A percentile compares a stretch with the other conserved stretches of the same genome.
Conservation (phyloP, 192 early-diverging fungal genomes). For the Coemansia sp. region DNA sequence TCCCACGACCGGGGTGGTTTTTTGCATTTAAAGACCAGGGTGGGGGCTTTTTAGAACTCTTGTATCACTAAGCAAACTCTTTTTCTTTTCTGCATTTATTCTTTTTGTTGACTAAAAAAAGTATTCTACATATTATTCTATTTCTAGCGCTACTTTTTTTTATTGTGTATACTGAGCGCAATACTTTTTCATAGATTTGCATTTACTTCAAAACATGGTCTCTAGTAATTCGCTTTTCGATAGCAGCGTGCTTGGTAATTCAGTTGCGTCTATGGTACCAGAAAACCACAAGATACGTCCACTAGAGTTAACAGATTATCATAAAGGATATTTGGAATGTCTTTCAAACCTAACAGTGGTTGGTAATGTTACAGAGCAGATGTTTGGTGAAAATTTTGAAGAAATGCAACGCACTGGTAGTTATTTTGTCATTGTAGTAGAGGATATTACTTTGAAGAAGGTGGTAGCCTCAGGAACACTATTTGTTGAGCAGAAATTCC, state of each 20-base stretch:
- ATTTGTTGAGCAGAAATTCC: slow-evolving; percentile 88
- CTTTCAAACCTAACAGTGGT: slow-evolving; percentile 77
- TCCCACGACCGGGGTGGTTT: background rate
- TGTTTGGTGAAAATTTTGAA: slow-evolving; percentile 76
- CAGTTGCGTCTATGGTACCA: slow-evolving; percentile 61
- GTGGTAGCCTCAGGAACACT: slow-evolving; percentile 87
- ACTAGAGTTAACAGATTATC: slow-evolving; percentile 72
- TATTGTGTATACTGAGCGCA: background rate
- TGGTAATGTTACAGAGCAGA: slow-evolving; percentile 67
- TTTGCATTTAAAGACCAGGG: background rate
- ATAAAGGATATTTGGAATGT: slow-evolving; percentile 69
- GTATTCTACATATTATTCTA: background rate
- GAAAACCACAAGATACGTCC: slow-evolving; percentile 74
- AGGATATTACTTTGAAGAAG: slow-evolving; percentile 45
- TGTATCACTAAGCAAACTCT: background rate
- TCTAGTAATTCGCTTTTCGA: slow-evolving; percentile 46
- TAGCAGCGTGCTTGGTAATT: slow-evolving; percentile 63
- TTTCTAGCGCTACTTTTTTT: slow-evolving; percentile 3
- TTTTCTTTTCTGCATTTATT: background rate
- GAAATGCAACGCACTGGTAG: slow-evolving; percentile 66
- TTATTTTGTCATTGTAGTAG: slow-evolving; percentile 85
- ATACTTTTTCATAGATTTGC: background rate
- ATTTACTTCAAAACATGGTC: slow-evolving; percentile 22
- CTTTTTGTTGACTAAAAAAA: background rate
- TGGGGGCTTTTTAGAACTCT: background rate